Base-by-base conservation (phyloP, 1,284 basidiomycete genomes). In the Exobasidium rhododendri region DNA sequence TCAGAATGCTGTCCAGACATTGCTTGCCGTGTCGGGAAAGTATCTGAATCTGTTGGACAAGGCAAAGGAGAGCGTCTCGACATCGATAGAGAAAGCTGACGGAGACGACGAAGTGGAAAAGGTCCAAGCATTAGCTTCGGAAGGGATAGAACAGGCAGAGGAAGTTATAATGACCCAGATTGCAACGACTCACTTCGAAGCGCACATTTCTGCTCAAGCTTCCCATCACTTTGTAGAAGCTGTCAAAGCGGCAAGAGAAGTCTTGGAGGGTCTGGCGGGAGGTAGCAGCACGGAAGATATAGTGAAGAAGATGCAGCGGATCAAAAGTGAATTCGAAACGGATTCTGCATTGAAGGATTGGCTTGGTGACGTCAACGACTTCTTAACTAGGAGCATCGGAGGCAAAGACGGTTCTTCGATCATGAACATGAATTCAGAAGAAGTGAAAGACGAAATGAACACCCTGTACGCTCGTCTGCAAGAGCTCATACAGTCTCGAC, bases 241-340 rank as follows among this genome's bases (percentile, higher is more conserved):
- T 10, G 14, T 32, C 10, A 14, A 26, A 22, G 60, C 60, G 11
- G 46, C 57, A 26, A 57, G 46, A 30, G 56, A 62, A 14, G n/a
- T 51, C 1, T 22, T 62, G n/a, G 60, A 62, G 40, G 60, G 60
- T 26, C 24, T 62, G 11, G 56, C 60, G 2, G 60, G 60, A 22
- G 60, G 58, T 3, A 60, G 50, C 30, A 62, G 59, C 10, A 29
- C 58, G 6, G 28, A 47, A 17, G 44, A 51, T 3, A 52, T 61
- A 13, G 13, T 62, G 6, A 45, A 30, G 3, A 57, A 28, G n/a
- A n/a, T 7, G 4, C 7, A 3, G 3, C 4, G n/a, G 13, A 35
- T 58, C 22, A 29, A 30, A 20, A n/a, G 24, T n/a, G 22, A 46
- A 6, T 17, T 30, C 14, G 20, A 47, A 20, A 47, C 17, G 7